Evolutionary conservation across 345 rosid species (phyloP).

Genomic region (Carallia brachiata): DNA sequence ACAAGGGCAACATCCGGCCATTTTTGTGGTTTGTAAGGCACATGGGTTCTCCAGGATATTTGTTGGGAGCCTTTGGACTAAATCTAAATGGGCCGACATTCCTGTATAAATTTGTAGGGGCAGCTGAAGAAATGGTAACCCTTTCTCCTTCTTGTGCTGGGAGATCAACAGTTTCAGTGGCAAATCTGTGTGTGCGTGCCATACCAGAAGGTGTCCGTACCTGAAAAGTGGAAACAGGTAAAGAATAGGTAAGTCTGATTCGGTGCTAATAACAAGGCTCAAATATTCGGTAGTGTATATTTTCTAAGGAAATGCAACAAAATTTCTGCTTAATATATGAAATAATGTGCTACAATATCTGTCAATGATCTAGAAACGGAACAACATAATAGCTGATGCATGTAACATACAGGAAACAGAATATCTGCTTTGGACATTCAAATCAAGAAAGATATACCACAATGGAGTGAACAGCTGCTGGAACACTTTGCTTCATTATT

Average conservation of each 20-base stretch:
- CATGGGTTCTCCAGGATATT: conserved; percentile 86
- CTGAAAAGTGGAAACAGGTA: conserved; percentile 34
- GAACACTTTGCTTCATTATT: conserved; percentile 60
- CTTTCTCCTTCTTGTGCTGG: conserved; percentile 98
- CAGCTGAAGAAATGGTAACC: conserved; percentile 84
- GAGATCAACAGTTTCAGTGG: conserved; percentile 85
- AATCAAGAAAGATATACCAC: conserved; percentile 57
- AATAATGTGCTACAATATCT: background rate
- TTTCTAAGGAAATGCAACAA: background rate
- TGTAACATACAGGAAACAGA: background rate
- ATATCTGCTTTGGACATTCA: background rate
- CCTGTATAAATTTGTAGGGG: conserved; percentile 69
- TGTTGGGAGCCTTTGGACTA: conserved; percentile 68
- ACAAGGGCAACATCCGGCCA: conserved; percentile 56
- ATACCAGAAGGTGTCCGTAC: conserved; percentile 82
- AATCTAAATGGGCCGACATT: conserved; percentile 82
- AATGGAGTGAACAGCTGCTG: conserved; percentile 82
- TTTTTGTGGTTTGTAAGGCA: conserved; percentile 85
- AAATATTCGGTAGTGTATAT: no score
- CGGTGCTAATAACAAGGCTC: background rate
- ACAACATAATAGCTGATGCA: background rate
- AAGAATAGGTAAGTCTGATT: background rate
- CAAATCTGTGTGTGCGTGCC: conserved; percentile 86
- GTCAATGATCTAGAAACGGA: background rate
- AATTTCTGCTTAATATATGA: background rate